A percentile compares a stretch with the other conserved stretches of the same genome.
Conservation (phyloP, 2,329 filamentous ascomycete species). For the Elsinoe arachidis region DNA sequence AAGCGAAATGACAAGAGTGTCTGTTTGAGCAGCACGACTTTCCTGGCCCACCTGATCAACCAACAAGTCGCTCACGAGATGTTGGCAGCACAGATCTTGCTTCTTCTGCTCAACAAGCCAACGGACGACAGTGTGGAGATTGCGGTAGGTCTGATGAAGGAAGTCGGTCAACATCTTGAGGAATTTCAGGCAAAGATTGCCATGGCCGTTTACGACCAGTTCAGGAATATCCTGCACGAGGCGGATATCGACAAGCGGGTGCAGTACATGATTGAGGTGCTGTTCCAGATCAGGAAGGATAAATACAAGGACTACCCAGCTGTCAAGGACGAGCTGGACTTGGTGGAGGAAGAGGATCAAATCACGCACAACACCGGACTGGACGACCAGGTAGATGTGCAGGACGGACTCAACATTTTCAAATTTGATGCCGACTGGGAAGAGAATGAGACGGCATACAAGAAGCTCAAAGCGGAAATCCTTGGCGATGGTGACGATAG, state of each 20-base stretch:
- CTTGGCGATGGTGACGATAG: slow-evolving; percentile 72
- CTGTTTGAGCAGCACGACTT: slow-evolving; percentile 84
- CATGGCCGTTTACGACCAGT: slow-evolving; percentile 88
- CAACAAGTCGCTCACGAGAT: slow-evolving; percentile 94
- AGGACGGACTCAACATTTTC: slow-evolving; percentile 90
- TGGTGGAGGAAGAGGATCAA: slow-evolving; percentile 96
- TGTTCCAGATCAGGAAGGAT: slow-evolving; percentile 94
- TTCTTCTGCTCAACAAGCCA: slow-evolving; percentile 87
- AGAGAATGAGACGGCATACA: slow-evolving; percentile 82
- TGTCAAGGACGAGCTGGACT: slow-evolving; percentile 82
- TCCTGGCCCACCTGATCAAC: slow-evolving; percentile 91
- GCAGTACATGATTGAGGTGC: slow-evolving; percentile 98
- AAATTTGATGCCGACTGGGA: slow-evolving; percentile 88
- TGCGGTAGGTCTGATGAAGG: slow-evolving; percentile 83
- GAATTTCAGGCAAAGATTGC: slow-evolving; percentile 89
- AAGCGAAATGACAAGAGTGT: slow-evolving; percentile 96
- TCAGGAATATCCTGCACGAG: slow-evolving; percentile 90
- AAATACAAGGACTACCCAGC: slow-evolving; percentile 92
- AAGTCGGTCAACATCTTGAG: slow-evolving; percentile 88
- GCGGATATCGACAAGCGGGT: slow-evolving; percentile 94
- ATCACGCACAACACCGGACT: slow-evolving; percentile 82
- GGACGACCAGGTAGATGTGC: slow-evolving; percentile 73
- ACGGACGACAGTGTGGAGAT: slow-evolving; percentile 98
- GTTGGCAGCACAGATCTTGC: slow-evolving; percentile 81
- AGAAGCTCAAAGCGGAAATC: slow-evolving; percentile 84